Evolutionary conservation across 305 asterid genomes (phyloP), one percentile per base, ranked within the genome.

Genomic region (Withania somnifera): DNA sequence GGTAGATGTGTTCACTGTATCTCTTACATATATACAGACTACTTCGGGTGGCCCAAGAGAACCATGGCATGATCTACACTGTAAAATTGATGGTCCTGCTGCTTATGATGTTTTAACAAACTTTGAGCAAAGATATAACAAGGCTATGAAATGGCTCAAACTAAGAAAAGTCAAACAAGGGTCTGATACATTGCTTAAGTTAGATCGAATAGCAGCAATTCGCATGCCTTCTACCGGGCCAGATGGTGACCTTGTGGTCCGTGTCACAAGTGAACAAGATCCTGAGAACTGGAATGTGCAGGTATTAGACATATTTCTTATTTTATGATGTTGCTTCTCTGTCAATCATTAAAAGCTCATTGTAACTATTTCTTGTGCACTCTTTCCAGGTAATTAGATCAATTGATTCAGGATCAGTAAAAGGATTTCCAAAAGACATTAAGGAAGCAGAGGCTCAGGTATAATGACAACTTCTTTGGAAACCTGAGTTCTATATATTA

Each of bases 71-170:
- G 86, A 83, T 69, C 54, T 83, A 32, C 86, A 83, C 67, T 79
- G 86, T 57, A 79, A 79, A 57, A 79, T 83, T 67, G 86, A 79
- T 0, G 86, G 86, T 30, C 86, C 86, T 67, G 86, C 86, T 67
- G 86, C 86, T 22, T 79, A 79, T 83, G 86, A 83, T 79, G 75
- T 83, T 53, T 50, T 83, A 20, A 83, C 64, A 22, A 83, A 83
- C 75, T 83, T 83, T 68, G 83, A 83, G 45, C 86, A 83, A 67
- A 68, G 83, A 57, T 83, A 17, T 71, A 79, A 66, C 63, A 83
- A 83, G 77, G 79, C 86, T 50, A 95, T 95, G 80, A 92, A 86
- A 89, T 95, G 98, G 98, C 90, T 84, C 86, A 76, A 51, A 17
- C 64, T 76, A 76, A 79, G 77, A 68, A 83, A 83, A 66, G 63